These are phyloP conservation scores for Phytophthora foliorum DNA, from an alignment of 352 stramenopile genomes.

Conservation along the genomic window DNA sequence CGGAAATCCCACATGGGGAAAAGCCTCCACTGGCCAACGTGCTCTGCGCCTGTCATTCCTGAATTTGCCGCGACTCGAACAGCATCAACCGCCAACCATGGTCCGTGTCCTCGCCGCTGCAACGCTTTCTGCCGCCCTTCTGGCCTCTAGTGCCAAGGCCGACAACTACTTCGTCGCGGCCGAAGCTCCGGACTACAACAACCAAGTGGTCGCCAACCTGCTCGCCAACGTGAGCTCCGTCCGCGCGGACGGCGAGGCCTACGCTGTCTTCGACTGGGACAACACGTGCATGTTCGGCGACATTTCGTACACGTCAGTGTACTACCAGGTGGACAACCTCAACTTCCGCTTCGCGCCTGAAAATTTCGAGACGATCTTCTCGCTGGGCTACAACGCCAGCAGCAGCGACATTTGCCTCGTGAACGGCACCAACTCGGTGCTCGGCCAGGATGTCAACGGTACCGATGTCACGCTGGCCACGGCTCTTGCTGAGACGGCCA, in stretches of 20 bases:
- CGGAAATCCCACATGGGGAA: constrained; percentile 27
- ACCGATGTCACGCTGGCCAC: constrained; percentile 54
- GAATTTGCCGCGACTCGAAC: constrained; percentile 14
- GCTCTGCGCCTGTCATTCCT: constrained; percentile 21
- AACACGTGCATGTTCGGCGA: constrained; percentile 78
- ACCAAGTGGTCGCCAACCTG: constrained; percentile 50
- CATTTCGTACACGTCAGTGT: constrained; percentile 73
- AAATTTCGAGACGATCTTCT: constrained; percentile 54
- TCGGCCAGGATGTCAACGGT: constrained; percentile 52
- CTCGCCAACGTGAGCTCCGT: constrained; percentile 47
- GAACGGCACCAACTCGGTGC: constrained; percentile 53
- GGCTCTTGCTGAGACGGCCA: constrained; percentile 35
- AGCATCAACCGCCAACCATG: constrained; percentile 16
- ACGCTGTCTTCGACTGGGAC: constrained; percentile 72
- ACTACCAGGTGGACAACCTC: constrained; percentile 68
- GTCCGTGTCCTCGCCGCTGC: constrained; percentile 31
- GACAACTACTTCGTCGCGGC: constrained; percentile 48
- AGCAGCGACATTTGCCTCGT: constrained; percentile 57
- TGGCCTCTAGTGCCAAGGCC: constrained; percentile 20
- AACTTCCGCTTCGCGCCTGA: constrained; percentile 58
- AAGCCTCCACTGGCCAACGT: constrained; percentile 8
- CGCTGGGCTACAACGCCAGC: constrained; percentile 62
- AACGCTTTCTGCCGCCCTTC: constrained; percentile 26
- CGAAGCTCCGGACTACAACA: constrained; percentile 72
- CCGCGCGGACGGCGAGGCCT: constrained; percentile 49